Evolutionary conservation across 164 flowering plant genomes (phyloP), one percentile per base, ranked within the genome.

Genomic region (Warburgia ugandensis): DNA sequence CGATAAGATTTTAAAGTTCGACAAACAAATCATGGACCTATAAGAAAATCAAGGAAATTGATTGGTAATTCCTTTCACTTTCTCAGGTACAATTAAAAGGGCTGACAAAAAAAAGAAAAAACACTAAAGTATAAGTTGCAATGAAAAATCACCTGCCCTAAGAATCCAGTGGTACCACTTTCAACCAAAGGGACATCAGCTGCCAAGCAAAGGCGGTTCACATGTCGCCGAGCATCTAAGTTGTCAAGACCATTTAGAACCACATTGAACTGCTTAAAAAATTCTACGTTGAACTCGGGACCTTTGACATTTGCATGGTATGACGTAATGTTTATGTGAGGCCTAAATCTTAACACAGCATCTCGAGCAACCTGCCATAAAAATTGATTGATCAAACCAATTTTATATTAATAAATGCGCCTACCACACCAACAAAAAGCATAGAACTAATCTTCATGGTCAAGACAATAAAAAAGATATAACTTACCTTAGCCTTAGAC

Each of bases 151-250:
- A 88, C 96, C 99, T 92, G 99, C 44, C 99, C 99, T 49, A 92
- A 68, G 62, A 92, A 92, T n/a, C 97, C 99, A 41, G 91, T 86
- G 35, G 99, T 86, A 48, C 99, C 99, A 75, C 99, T 92, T 68
- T 92, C 99, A 48, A 92, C 81, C 65, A 92, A 69, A 51, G 97
- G 99, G 13, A 86, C 85, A 61, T 73, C 89, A 71, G 97, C 91
- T 45, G 97, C 97, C 75, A 92, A 72, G 69, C 97, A 88, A 43
- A 92, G 83, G 42, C 97, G 95, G 57, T 92, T 92, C 36, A 92
- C 97, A 74, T 92, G 94, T 23, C 99, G 72, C 67, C 99, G 76
- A 33, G 99, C 99, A 72, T 88, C 97, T 48, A 92, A 63, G 71
- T 92, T 88, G 68, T 88, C 99, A 45, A 92, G 94, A 45, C 99